A percentile compares a stretch with the other conserved stretches of the same genome.
Conservation (phyloP, 2,329 filamentous ascomycete species). For the Xylaria multiplex region DNA sequence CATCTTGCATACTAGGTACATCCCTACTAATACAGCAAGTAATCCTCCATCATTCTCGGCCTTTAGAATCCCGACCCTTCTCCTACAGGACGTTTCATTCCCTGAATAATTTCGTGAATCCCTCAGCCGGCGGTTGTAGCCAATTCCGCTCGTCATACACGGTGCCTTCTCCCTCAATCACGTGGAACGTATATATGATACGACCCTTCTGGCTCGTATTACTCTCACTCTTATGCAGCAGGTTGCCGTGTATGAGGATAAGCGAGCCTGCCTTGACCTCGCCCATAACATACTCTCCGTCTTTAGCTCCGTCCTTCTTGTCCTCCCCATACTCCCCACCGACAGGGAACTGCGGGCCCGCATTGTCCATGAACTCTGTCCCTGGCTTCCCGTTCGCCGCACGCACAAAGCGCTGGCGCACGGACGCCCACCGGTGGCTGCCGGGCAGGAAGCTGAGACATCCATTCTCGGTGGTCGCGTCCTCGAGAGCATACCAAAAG, state of each 20-base stretch:
- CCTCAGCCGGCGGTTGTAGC: constrained; percentile 84
- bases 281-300: constrained; percentile 76
- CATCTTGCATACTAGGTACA: constrained; percentile 12
- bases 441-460: constrained; percentile 88
- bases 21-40: constrained; percentile 25
- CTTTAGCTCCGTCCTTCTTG: constrained; percentile 50
- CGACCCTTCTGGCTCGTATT: constrained; percentile 87
- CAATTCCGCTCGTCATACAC: constrained; percentile 90
- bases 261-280: constrained; percentile 92
- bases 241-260: constrained; percentile 94
- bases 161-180: constrained; percentile 82
- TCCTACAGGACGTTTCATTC: constrained; percentile 28
- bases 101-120: constrained; percentile 76
- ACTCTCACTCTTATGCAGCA: constrained; percentile 95
- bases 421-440: constrained; percentile 75
- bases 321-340: constrained; percentile 59
- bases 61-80: not conserved
- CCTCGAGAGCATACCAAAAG: constrained; percentile 97
- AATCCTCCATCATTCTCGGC: not conserved
- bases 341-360: constrained; percentile 70
- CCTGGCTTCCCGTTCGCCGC: constrained; percentile 56
- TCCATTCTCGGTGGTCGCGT: constrained; percentile 86
- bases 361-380: constrained; percentile 78
- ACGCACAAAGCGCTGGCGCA: constrained; percentile 80
- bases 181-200: constrained; percentile 97